Evolutionary conservation across 2,329 filamentous ascomycete genomes (phyloP), one percentile per base, ranked within the genome.

Genomic region (Coniochaeta prunicola): DNA sequence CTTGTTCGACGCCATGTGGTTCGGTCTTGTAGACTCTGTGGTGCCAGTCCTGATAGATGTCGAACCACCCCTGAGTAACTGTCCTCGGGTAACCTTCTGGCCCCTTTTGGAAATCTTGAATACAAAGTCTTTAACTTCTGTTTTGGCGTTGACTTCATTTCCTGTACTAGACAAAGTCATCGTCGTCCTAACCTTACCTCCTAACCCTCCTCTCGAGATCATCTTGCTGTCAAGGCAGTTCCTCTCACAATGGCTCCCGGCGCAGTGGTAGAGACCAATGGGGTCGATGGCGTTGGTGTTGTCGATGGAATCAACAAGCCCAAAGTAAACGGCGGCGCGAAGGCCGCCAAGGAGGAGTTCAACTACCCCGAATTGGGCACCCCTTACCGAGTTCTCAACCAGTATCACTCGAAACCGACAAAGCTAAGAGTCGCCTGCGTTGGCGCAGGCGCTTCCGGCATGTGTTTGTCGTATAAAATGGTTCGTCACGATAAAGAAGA

Each of bases 361-460:
- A 56, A 63, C 53, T 71, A 71, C 45, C 69, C 68, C 45, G 60
- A 64, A 17, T 59, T 59, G 6, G 62, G 63, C 9, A 60, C 61
- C 1, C 64, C 67, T 4, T 72, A 72, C 60, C 56, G 61, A 8
- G 64, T 71, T 15, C 64, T 71, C 26, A 59, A 63, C 30, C 69
- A 71, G 59, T 71, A 71, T 57, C 70, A 72, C 59, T 71, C 69
- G n/a, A 71, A 71, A 63, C 70, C 70, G 6, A 67, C 67, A 26
- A 71, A 71, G 63, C 53, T 72, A 28, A 61, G 70, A 8, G 68
- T 70, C 4, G 66, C 67, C 40, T 69, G 68, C 57, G 64, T 69
- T 53, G 69, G 70, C 50, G 65, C 53, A 5, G 53, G 53, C 53
- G 53, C 53, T 4, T 54, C 53, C 13, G 53, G 53, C 53, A 54